Evolutionary conservation across 2,329 filamentous ascomycete species (phyloP).

Genomic region (Penicillium hordei): DNA sequence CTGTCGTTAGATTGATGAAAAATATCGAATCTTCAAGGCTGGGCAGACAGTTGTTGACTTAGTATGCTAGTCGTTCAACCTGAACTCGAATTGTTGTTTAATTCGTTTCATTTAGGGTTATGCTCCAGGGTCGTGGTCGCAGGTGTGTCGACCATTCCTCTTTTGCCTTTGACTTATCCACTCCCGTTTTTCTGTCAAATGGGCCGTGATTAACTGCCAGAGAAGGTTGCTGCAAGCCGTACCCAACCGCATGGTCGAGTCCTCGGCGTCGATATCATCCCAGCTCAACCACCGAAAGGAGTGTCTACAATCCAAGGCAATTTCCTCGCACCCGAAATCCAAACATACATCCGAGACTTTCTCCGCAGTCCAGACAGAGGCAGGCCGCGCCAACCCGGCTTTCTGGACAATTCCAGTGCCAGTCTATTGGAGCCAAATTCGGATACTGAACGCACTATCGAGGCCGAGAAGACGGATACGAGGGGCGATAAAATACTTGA

Average conservation of each 20-base stretch:
- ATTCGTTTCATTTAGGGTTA: slow-evolving; percentile 38
- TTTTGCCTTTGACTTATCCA: background rate
- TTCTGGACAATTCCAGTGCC: background rate
- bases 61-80: slow-evolving; percentile 47
- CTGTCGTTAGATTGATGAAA: slow-evolving; percentile 68
- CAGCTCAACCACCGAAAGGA: slow-evolving; percentile 83
- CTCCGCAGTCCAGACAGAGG: slow-evolving; percentile 65
- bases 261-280: slow-evolving; percentile 90
- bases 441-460: background rate
- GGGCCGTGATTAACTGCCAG: slow-evolving; percentile 8
- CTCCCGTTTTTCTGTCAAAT: background rate
- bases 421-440: slow-evolving; percentile 15
- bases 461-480: background rate
- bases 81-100: background rate
- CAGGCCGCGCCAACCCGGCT: slow-evolving; percentile 44
- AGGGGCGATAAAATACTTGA: slow-evolving; percentile 31
- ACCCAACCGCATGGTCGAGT: slow-evolving; percentile 76
- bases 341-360: slow-evolving; percentile 72
- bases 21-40: slow-evolving; percentile 72
- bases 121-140: slow-evolving; percentile 61
- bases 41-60: slow-evolving; percentile 89
- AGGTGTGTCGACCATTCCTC: slow-evolving; percentile 38
- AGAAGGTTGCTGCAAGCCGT: slow-evolving; percentile 74
- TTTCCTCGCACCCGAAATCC: slow-evolving; percentile 75
- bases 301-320: slow-evolving; percentile 96